Conservation (phyloP, 805 yeast species). For the Yarrowia yakushimensis region DNA sequence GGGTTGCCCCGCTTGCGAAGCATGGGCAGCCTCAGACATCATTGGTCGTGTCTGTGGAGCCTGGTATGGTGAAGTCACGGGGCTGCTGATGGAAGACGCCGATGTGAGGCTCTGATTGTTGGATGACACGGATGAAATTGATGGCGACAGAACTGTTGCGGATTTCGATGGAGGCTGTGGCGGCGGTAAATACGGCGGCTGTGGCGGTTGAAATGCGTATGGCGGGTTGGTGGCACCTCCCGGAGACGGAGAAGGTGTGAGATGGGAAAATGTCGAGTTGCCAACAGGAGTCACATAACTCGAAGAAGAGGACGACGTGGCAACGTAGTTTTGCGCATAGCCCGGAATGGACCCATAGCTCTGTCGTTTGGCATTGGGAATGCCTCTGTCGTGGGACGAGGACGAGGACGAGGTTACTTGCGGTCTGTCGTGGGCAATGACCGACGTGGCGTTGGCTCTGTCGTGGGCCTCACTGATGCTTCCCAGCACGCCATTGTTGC, state of each 20-base stretch:
- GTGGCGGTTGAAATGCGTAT: constrained; percentile 2
- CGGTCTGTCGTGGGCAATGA: background rate
- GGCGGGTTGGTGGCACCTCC: background rate
- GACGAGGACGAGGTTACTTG: background rate
- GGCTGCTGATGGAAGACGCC: constrained; percentile 1
- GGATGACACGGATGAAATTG: background rate
- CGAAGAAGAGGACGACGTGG: background rate
- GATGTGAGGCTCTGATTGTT: background rate
- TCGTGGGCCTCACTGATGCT: constrained; percentile 5
- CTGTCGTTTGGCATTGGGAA: background rate
- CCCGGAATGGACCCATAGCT: background rate
- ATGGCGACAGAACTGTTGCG: background rate
- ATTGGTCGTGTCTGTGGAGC: background rate
- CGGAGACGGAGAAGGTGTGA: background rate
- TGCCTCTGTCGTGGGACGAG: background rate
- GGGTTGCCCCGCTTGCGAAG: background rate
- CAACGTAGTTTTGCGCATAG: background rate
- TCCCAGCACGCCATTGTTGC: background rate
- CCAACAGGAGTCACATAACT: background rate
- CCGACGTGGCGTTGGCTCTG: background rate
- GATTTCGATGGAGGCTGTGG: background rate
- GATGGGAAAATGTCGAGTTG: background rate
- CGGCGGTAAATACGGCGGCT: background rate
- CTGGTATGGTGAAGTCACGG: background rate
- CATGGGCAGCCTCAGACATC: background rate